Percentiles rank a stretch among this genome's conserved stretches.
Conservation (phyloP, 1,139 yeast genomes). For the Lizanozyma gosingica region DNA sequence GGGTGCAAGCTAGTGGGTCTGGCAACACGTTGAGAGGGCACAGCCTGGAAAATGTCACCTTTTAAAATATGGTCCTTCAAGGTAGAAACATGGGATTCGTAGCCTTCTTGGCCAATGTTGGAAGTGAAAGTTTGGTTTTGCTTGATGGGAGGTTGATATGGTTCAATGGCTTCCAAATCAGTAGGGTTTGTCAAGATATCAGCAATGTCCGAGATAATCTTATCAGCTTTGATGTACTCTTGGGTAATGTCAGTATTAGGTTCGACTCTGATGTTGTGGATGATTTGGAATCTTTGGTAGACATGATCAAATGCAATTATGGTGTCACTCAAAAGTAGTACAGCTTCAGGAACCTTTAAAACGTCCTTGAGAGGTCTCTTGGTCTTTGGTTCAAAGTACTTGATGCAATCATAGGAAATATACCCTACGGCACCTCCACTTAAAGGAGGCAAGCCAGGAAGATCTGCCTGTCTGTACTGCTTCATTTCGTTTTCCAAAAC, state of each 20-base stretch:
- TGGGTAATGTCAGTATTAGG: slow-evolving; percentile 29
- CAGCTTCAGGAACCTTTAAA: slow-evolving; percentile 80
- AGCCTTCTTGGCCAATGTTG: slow-evolving; percentile 89
- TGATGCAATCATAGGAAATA: slow-evolving; percentile 90
- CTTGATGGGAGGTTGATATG: slow-evolving; percentile 29
- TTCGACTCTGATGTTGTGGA: slow-evolving; percentile 58
- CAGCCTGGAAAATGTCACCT: slow-evolving; percentile 96
- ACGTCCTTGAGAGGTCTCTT: slow-evolving; percentile 67
- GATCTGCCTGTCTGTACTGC: slow-evolving; percentile 54
- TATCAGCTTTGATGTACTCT: slow-evolving; percentile 45
- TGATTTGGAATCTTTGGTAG: slow-evolving; percentile 83
- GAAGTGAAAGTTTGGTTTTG: slow-evolving; percentile 63
- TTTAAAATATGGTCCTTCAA: slow-evolving; percentile 74
- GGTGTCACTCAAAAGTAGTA: slow-evolving; percentile 83
- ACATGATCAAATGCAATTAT: slow-evolving; percentile 91
- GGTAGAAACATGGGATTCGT: slow-evolving; percentile 67
- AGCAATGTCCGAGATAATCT: slow-evolving; percentile 51
- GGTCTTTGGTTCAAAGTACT: slow-evolving; percentile 91
- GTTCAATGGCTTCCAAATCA: slow-evolving; percentile 21
- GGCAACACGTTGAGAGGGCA: slow-evolving; percentile 93
- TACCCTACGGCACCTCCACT: slow-evolving; percentile 97
- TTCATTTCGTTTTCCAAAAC: slow-evolving; percentile 67
- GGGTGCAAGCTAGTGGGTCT: slow-evolving; percentile 94
- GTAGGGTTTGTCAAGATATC: slow-evolving; percentile 28
- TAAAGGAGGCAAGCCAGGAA: slow-evolving; percentile 75